Conservation (phyloP, 2,329 filamentous ascomycete genomes). For the Chaetomium sp. region DNA sequence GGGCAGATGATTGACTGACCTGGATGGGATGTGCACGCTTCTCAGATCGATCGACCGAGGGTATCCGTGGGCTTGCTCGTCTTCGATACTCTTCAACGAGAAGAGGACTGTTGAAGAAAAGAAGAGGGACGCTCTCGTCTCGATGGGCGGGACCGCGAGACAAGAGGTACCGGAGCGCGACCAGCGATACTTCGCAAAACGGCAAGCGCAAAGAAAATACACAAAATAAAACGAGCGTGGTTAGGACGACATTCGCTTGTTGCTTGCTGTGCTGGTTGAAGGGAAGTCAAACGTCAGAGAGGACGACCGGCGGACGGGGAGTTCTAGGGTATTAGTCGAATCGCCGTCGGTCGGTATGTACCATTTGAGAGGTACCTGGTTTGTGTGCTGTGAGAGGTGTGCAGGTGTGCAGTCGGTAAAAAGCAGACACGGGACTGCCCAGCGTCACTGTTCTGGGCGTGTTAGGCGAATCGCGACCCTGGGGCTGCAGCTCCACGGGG, state of each 20-base stretch:
- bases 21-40: constrained; percentile 3
- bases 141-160: not conserved
- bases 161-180: not conserved
- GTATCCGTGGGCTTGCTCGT: too few species aligned
- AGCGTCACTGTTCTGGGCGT: not conserved
- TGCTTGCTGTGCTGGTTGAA: not conserved
- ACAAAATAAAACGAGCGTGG: constrained; percentile 16
- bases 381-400: not conserved
- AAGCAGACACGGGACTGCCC: not conserved
- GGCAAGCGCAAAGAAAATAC: not conserved
- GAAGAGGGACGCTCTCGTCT: too few species aligned
- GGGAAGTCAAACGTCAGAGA: constrained; percentile 5
- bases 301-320: constrained; percentile 8
- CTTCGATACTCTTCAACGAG: too few species aligned
- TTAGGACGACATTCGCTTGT: constrained; percentile 1
- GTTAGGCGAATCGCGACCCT: constrained; percentile 5
- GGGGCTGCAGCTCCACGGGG: not conserved
- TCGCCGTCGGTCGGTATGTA: not conserved
- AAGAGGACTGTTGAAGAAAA: too few species aligned
- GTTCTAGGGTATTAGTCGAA: constrained; percentile 12
- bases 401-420: constrained; percentile 6
- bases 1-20: constrained; percentile 8
- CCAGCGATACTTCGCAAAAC: not conserved
- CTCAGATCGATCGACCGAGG: not conserved
- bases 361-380: not conserved